These are phyloP conservation scores for Urtica urens DNA, from an alignment of 306 rosid genomes.

Conservation along the genomic window DNA sequence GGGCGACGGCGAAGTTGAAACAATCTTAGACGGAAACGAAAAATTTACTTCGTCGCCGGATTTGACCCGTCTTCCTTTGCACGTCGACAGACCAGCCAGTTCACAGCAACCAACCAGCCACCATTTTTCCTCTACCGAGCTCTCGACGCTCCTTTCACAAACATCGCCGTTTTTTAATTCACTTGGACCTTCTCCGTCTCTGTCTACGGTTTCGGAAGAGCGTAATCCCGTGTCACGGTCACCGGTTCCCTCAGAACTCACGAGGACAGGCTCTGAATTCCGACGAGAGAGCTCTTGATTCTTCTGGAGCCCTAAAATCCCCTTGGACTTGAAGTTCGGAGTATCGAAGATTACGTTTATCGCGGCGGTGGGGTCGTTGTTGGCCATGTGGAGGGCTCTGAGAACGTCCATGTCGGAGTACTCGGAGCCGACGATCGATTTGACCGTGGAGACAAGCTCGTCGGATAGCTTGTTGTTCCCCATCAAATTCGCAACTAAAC, in stretches of 20 bases:
- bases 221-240: conserved; percentile 3
- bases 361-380: conserved; percentile 83
- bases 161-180: conserved; percentile 19
- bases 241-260: conserved; percentile 9
- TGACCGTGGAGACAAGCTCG: conserved; percentile 56
- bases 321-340: conserved; percentile 28
- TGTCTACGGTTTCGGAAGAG: conserved; percentile 7
- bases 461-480: conserved; percentile 61
- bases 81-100: conserved; percentile 61
- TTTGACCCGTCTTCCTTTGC: conserved; percentile 65
- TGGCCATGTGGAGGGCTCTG: conserved; percentile 87
- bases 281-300: conserved; percentile 20
- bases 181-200: conserved; percentile 10
- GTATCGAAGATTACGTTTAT: conserved; percentile 72
- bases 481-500: conserved; percentile 48
- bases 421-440: conserved; percentile 60
- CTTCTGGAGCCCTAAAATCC: conserved; percentile 5
- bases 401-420: conserved; percentile 77
- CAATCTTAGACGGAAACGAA: conserved; percentile 41
- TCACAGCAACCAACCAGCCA: conserved; percentile 64
- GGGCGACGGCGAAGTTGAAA: conserved; percentile 29
- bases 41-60: conserved; percentile 57
- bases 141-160: conserved; percentile 8
- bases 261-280: conserved; percentile 7
- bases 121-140: conserved; percentile 39